Conservation (phyloP, 352 stramenopile species). For the Globisporangium echinulatum region DNA sequence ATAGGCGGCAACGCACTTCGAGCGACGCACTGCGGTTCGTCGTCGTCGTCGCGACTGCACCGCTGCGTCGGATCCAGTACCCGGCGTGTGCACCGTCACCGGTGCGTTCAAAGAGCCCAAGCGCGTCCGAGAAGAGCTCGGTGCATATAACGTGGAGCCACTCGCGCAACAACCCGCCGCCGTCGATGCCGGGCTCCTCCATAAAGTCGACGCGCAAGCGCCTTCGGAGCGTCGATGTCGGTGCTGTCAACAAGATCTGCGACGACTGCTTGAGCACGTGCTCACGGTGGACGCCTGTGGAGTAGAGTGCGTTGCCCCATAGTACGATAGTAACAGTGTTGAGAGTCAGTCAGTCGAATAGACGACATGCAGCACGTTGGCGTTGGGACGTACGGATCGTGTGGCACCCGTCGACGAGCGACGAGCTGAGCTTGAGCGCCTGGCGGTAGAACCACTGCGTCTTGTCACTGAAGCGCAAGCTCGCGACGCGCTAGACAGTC, state of each 20-base stretch:
- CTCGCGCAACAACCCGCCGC: slow-evolving; percentile 70
- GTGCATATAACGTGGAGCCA: slow-evolving; percentile 73
- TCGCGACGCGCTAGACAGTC: slow-evolving; percentile 23
- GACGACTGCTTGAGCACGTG: slow-evolving; percentile 67
- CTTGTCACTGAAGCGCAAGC: slow-evolving; percentile 50
- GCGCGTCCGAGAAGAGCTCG: slow-evolving; percentile 45
- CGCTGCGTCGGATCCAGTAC: slow-evolving; percentile 47
- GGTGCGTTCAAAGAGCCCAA: slow-evolving; percentile 42
- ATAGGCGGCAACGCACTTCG: no score
- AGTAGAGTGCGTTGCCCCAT: no score
- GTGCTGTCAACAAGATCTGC: slow-evolving; percentile 44
- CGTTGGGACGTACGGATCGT: slow-evolving; percentile 48
- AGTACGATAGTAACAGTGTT: no score
- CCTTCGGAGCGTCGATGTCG: slow-evolving; percentile 39
- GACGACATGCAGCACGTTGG: no score
- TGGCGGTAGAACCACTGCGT: slow-evolving; percentile 66
- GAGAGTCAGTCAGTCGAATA: no score
- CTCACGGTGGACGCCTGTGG: slow-evolving; percentile 52
- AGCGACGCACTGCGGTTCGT: no score
- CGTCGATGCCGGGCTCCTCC: slow-evolving; percentile 70
- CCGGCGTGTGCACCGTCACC: slow-evolving; percentile 38
- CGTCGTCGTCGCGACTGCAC: no score
- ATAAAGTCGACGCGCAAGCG: slow-evolving; percentile 85
- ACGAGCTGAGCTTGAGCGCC: slow-evolving; percentile 48
- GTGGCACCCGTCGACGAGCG: slow-evolving; percentile 44